Percentiles rank a stretch among this genome's conserved stretches.
These are phyloP conservation scores for Fusarium fujikuroi DNA, from an alignment of 2,329 filamentous ascomycete genomes.

Conservation along the genomic window DNA sequence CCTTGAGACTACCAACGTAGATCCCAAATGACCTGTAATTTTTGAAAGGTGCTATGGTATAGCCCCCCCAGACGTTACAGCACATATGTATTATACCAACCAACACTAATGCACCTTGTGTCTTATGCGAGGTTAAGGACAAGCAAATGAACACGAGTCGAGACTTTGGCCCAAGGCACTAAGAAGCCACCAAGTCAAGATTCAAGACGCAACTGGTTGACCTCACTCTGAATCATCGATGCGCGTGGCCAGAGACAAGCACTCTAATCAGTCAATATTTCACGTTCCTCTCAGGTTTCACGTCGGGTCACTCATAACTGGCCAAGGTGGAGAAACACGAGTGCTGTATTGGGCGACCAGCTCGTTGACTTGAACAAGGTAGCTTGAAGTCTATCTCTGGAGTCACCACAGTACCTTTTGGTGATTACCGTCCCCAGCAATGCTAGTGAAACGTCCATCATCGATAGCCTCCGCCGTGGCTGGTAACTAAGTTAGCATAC, in stretches of 20 bases:
- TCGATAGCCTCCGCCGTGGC: not conserved
- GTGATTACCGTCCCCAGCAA: not conserved
- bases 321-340: conserved; percentile 27
- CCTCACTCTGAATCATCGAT: conserved; percentile 26
- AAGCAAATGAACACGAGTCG: conserved; percentile 21
- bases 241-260: conserved; percentile 22
- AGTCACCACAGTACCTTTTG: not conserved
- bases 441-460: conserved; percentile 19
- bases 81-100: conserved; percentile 19
- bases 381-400: conserved; percentile 7
- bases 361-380: conserved; percentile 1
- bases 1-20: conserved; percentile 31
- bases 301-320: conserved; percentile 25
- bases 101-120: conserved; percentile 20
- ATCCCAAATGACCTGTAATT: conserved; percentile 35
- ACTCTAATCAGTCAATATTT: conserved; percentile 18
- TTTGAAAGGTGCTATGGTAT: conserved; percentile 14
- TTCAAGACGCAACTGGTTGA: conserved; percentile 7
- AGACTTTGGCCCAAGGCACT: conserved; percentile 3
- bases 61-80: conserved; percentile 8
- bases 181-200: conserved; percentile 8
- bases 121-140: conserved; percentile 20
- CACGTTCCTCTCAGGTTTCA: conserved; percentile 38
- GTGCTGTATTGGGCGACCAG: conserved; percentile 3
- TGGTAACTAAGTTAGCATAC: not conserved